These are phyloP conservation scores for Sanghuangporus weigelae DNA, from an alignment of 1,284 basidiomycete species.

Conservation along the genomic window DNA sequence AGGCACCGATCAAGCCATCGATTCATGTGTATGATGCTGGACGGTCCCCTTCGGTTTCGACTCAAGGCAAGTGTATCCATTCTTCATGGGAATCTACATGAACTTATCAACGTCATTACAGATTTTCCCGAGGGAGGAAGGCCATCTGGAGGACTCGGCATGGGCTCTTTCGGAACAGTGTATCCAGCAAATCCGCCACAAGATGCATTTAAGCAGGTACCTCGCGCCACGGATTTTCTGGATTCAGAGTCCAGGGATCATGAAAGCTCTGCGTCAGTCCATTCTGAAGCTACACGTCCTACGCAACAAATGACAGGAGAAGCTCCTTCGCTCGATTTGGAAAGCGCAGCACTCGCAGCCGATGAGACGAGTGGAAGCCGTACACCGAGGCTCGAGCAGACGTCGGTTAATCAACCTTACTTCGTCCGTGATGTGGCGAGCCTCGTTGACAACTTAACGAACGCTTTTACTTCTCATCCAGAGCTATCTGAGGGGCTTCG, in stretches of 20 bases:
- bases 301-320: neutral
- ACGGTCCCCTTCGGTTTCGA: neutral
- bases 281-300: neutral
- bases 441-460: conserved; percentile 49
- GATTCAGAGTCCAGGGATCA: neutral
- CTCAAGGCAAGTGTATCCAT: neutral
- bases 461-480: conserved; percentile 54
- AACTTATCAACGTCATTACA: neutral
- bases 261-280: neutral
- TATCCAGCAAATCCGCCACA: neutral
- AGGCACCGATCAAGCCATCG: conserved; percentile 49
- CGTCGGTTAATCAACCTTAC: conserved; percentile 33
- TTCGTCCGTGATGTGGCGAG: conserved; percentile 59
- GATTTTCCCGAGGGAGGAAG: neutral
- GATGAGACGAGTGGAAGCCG: conserved; percentile 35
- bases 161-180: conserved; percentile 3
- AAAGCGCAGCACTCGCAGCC: conserved; percentile 28
- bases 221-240: neutral
- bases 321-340: neutral
- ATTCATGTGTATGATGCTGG: conserved; percentile 47
- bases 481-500: conserved; percentile 63
- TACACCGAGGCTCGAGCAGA: conserved; percentile 25
- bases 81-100: neutral
- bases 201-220: conserved; percentile 6
- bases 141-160: neutral